Evolutionary conservation across 768 basidiomycete species (phyloP).

Genomic region (Boletales sp.): DNA sequence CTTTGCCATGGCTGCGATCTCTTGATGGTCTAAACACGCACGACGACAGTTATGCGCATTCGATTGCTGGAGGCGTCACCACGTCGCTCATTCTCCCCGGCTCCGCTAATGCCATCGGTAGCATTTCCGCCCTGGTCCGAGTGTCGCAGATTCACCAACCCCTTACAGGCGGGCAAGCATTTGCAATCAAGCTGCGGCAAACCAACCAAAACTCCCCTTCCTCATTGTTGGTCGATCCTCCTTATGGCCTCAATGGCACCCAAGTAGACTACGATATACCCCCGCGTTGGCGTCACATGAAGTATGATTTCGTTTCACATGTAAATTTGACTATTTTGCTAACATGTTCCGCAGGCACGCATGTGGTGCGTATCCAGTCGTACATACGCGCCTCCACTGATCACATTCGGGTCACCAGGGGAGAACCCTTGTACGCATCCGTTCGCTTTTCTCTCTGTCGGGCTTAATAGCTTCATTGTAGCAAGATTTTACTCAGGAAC

Average conservation of each 20-base stretch:
- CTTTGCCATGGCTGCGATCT: constrained; percentile 62
- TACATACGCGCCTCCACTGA: background rate
- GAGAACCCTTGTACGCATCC: constrained; percentile 51
- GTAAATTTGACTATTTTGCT: background rate
- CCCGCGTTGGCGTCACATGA: constrained; percentile 72
- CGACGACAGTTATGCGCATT: constrained; percentile 55
- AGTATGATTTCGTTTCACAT: constrained; percentile 34
- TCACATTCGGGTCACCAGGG: constrained; percentile 26
- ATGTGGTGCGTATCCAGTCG: constrained; percentile 40
- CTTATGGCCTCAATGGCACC: constrained; percentile 47
- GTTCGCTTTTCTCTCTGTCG: background rate
- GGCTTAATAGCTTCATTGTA: constrained; percentile 3
- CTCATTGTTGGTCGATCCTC: constrained; percentile 71
- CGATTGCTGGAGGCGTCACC: constrained; percentile 69
- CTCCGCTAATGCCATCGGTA: constrained; percentile 58
- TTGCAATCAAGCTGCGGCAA: constrained; percentile 70
- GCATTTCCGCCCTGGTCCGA: background rate
- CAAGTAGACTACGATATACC: constrained; percentile 30
- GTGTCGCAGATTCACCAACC: background rate
- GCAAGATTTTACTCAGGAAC: constrained; percentile 36
- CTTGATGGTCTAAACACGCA: constrained; percentile 76
- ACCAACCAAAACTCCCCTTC: constrained; percentile 66
- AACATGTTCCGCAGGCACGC: constrained; percentile 47
- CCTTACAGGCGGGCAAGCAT: constrained; percentile 66
- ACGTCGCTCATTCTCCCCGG: constrained; percentile 77